Evolutionary conservation across 345 rosid genomes (phyloP), one percentile per base, ranked within the genome.

Genomic region (Pistacia integerrima): DNA sequence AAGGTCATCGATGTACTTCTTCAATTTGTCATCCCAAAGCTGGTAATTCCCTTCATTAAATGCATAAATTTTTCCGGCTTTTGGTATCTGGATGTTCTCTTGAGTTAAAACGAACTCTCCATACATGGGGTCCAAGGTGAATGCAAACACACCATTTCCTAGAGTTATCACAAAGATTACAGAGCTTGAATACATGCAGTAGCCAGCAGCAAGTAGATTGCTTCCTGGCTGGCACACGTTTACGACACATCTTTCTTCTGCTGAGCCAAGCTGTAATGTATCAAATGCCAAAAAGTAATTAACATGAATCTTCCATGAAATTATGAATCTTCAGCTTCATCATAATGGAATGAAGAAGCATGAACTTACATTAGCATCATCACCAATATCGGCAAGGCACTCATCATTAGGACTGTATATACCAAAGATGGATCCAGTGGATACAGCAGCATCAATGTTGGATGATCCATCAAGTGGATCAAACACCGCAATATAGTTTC

Each of bases 391-490:
- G 4, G 89, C 90, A 0, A 93, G 85, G 76, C 99, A 95, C 78
- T 93, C 99, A 60, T 95, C 99, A 51, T 89, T 93, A 22, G 99
- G 99, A 82, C 92, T 93, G 80, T 95, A 92, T 56, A 95, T 92
- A 12, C 98, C 97, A 55, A 95, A 95, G 76, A 95, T 95, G 12
- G 99, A 95, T 70, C 99, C 99, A 7, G 99, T 95, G 74, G 98
- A 92, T 36, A 93, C 99, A 5, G 98, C 98, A 4, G 97, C 98
- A 76, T 93, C 98, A 35, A 93, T 88, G 89, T 95, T 93, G 78
- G 98, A 92, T 22, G 98, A 95, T 78, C 99, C 99, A 70, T 95
- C 99, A 16, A 95, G 99, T 3, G 97, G 98, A 76, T 95, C 97
- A 66, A 95, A 93, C 30, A 93, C 98, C 38, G 88, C 97, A 11